Evolutionary conservation across 495 filamentous ascomycete species (phyloP).

Genomic region (Tirmania nivea): DNA sequence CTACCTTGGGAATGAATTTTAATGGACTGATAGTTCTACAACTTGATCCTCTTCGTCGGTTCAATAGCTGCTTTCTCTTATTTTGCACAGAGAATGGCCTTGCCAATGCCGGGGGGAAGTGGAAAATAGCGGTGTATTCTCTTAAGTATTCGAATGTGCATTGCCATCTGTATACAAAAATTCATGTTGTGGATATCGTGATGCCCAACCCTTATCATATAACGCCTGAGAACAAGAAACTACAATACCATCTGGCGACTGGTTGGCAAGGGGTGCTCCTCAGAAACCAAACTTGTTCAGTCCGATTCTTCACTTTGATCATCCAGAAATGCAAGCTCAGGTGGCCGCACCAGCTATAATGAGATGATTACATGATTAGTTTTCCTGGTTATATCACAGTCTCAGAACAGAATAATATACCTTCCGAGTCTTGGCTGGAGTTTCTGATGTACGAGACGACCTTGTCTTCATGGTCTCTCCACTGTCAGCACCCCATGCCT

Average conservation of each 20-base stretch:
- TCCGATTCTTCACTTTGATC: not conserved
- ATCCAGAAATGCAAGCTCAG: not conserved
- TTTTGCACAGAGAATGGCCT: conserved; percentile 40
- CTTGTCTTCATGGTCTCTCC: not conserved
- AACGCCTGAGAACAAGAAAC: no score
- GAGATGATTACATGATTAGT: not conserved
- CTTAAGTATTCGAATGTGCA: no score
- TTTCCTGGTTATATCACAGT: not conserved
- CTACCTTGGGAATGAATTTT: conserved; percentile 5
- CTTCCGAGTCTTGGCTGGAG: not conserved
- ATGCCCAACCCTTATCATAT: no score
- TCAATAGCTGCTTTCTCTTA: conserved; percentile 85
- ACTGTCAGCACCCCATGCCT: conserved; percentile 40
- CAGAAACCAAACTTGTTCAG: not conserved
- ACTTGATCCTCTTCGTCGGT: conserved; percentile 84
- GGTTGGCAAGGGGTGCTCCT: no score
- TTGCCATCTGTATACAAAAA: no score
- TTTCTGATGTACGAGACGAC: not conserved
- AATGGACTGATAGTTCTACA: conserved; percentile 57
- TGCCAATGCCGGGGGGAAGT: not conserved
- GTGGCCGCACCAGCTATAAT: not conserved
- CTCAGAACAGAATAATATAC: not conserved
- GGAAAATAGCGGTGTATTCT: not conserved
- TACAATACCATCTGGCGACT: no score
- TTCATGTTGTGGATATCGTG: no score